A percentile compares a stretch with the other conserved stretches of the same genome.
phyloP scores from a whole-genome alignment of 208 protist genomes.

The Acanthamoeba culbertsoni region DNA sequence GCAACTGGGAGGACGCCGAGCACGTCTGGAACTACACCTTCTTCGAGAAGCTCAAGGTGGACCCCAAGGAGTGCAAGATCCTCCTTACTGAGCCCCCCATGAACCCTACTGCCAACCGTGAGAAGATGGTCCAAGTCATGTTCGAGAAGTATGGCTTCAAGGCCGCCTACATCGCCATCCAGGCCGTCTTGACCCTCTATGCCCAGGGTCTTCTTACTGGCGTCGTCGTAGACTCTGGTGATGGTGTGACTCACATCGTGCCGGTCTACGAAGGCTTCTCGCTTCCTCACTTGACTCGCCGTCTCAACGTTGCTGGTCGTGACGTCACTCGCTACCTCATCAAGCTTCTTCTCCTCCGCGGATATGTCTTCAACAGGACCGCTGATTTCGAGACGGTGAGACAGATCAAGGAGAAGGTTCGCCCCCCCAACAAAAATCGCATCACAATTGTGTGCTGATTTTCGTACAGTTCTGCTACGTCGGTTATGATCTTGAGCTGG shows the following conservation, averaged over 20 bases:
- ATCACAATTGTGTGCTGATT: background rate
- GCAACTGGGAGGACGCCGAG: constrained; percentile 96
- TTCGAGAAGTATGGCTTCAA: constrained; percentile 97
- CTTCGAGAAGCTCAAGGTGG: constrained; percentile 78
- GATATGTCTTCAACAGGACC: constrained; percentile 93
- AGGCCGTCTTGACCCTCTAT: constrained; percentile 94
- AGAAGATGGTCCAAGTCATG: constrained; percentile 92
- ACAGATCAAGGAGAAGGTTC: constrained; percentile 92
- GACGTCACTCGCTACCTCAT: constrained; percentile 96
- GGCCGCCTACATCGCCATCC: constrained; percentile 90
- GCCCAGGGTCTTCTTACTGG: constrained; percentile 94
- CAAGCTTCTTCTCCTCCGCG: constrained; percentile 89
- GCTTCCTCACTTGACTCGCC: constrained; percentile 84
- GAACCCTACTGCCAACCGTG: constrained; percentile 91
- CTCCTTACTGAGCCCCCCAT: constrained; percentile 97
- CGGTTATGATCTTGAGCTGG: constrained; percentile 89
- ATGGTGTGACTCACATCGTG: constrained; percentile 97
- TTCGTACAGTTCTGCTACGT: constrained; percentile 85
- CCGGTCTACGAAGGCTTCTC: constrained; percentile 97
- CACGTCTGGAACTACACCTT: constrained; percentile 96
- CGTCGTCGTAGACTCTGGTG: constrained; percentile 97
- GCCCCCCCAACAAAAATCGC: background rate
- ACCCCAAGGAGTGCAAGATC: constrained; percentile 83
- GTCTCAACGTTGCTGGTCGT: constrained; percentile 95
- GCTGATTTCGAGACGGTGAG: constrained; percentile 95